Evolutionary conservation across 495 filamentous ascomycete genomes (phyloP).

Genomic region (Cetradonia linearis): DNA sequence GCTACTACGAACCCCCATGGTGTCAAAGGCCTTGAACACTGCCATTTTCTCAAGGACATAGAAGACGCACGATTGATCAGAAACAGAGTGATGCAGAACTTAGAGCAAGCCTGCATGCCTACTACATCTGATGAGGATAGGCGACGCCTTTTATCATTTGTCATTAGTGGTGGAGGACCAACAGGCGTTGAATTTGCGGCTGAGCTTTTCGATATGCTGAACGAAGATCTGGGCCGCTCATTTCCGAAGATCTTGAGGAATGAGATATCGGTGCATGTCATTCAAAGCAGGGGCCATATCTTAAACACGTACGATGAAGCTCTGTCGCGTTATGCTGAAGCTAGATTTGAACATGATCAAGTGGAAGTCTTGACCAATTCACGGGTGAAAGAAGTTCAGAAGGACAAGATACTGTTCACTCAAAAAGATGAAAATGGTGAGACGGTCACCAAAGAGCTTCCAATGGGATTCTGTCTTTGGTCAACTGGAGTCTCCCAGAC

Average conservation of each 20-base stretch:
- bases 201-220: constrained; percentile 89
- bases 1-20: constrained; percentile 91
- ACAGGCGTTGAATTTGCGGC: constrained; percentile 98
- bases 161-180: constrained; percentile 87
- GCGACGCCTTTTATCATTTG: constrained; percentile 79
- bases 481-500: constrained; percentile 92
- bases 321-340: constrained; percentile 83
- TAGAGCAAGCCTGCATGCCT: constrained; percentile 87
- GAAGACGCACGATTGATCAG: constrained; percentile 82
- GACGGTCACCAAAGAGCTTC: constrained; percentile 77
- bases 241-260: constrained; percentile 89
- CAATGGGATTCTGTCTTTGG: constrained; percentile 95
- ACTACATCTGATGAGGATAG: constrained; percentile 87
- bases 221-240: constrained; percentile 75
- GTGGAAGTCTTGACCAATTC: constrained; percentile 87
- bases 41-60: constrained; percentile 89
- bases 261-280: constrained; percentile 94
- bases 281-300: constrained; percentile 88
- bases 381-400: constrained; percentile 75
- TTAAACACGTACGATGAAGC: constrained; percentile 98
- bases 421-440: constrained; percentile 67
- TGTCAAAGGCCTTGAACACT: constrained; percentile 89
- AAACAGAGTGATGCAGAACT: constrained; percentile 80
- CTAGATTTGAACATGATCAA: constrained; percentile 72
- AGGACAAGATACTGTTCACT: constrained; percentile 76